Evolutionary conservation across 805 yeast species (phyloP).

Genomic region (Pichia rugopelliculosa): DNA sequence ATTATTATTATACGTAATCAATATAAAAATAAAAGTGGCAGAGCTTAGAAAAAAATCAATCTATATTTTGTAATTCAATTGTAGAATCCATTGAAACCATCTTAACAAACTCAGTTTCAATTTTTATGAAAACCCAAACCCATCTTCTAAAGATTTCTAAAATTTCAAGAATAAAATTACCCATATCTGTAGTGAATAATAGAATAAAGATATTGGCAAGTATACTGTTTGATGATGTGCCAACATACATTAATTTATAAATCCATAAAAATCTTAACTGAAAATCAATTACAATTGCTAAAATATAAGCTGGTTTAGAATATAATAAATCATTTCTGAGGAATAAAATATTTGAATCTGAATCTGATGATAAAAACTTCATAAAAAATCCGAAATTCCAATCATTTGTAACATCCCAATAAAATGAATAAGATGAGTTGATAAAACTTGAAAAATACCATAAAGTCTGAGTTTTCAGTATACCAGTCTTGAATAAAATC

Average conservation of each 20-base stretch:
- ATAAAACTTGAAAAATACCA: slow-evolving; percentile 43
- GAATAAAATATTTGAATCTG: slow-evolving; percentile 13
- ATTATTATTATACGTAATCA: not conserved
- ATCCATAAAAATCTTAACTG: slow-evolving; percentile 73
- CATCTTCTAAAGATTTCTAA: slow-evolving; percentile 79
- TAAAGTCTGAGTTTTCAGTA: slow-evolving; percentile 25
- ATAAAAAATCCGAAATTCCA: slow-evolving; percentile 68
- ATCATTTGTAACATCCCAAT: slow-evolving; percentile 88
- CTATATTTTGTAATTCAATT: slow-evolving; percentile 19
- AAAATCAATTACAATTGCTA: slow-evolving; percentile 55
- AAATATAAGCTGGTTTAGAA: slow-evolving; percentile 38
- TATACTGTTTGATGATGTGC: not conserved
- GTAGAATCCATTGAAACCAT: slow-evolving; percentile 10
- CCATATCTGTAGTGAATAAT: slow-evolving; percentile 40
- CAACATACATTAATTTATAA: slow-evolving; percentile 32
- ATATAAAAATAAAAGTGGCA: not conserved
- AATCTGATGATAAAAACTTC: slow-evolving; percentile 16
- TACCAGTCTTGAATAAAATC: slow-evolving; percentile 21
- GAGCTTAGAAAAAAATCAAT: not conserved
- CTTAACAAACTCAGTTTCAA: slow-evolving; percentile 64
- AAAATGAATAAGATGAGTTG: slow-evolving; percentile 70
- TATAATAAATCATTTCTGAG: slow-evolving; percentile 28
- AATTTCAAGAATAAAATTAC: slow-evolving; percentile 59
- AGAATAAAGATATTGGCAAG: slow-evolving; percentile 18
- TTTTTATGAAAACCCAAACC: slow-evolving; percentile 80